Conservation (phyloP, 116 monocot species). For the Cymodocea nodosa region DNA sequence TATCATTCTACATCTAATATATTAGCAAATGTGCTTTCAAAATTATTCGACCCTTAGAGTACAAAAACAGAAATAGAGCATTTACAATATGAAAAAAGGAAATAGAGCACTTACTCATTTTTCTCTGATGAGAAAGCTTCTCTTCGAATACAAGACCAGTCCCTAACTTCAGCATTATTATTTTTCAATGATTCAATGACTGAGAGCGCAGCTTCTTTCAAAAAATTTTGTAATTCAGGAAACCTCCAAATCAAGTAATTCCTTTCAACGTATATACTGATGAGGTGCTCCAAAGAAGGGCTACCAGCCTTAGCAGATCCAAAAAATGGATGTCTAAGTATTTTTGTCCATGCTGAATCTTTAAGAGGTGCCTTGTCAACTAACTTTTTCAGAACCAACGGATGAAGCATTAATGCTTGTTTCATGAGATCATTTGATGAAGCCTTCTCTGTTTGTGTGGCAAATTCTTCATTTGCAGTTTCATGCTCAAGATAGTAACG, state of each 20-base stretch:
- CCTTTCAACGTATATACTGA: constrained; percentile 78
- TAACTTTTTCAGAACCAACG: constrained; percentile 67
- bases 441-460: constrained; percentile 35
- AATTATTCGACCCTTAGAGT: neutral
- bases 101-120: constrained; percentile 76
- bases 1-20: no score
- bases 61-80: neutral
- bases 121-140: constrained; percentile 82
- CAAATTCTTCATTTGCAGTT: constrained; percentile 7
- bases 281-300: constrained; percentile 82
- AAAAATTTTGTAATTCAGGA: constrained; percentile 74
- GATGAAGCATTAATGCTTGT: constrained; percentile 96
- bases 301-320: constrained; percentile 78
- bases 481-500: constrained; percentile 67
- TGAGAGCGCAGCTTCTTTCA: constrained; percentile 59
- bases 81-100: neutral
- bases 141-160: constrained; percentile 80
- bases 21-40: neutral
- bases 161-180: constrained; percentile 41
- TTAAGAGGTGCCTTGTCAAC: constrained; percentile 83
- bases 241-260: constrained; percentile 88
- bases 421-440: constrained; percentile 74
- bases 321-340: constrained; percentile 67
- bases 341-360: constrained; percentile 66
- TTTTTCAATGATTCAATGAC: constrained; percentile 52